A percentile compares a stretch with the other conserved stretches of the same genome.
Conservation (phyloP, 1,284 basidiomycete species). For the Trichosporon coremiiforme region DNA sequence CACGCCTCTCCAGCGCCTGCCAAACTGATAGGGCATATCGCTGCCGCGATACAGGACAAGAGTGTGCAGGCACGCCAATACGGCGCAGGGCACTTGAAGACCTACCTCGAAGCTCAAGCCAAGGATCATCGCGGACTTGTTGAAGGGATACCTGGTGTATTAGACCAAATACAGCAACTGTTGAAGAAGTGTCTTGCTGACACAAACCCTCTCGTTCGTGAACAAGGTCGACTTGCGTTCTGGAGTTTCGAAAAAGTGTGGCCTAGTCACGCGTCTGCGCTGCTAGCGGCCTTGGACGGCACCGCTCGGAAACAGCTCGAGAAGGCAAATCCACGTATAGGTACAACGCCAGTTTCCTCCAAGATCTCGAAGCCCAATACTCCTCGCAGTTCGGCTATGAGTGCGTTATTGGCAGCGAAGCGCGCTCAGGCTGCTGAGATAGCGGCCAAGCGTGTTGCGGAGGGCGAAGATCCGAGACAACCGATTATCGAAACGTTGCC, state of each 20-base stretch:
- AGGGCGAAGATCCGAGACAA: background rate
- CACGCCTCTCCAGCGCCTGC: conserved; percentile 72
- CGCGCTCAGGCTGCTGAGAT: conserved; percentile 46
- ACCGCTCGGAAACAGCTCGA: conserved; percentile 79
- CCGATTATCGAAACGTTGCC: background rate
- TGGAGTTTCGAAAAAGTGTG: conserved; percentile 80
- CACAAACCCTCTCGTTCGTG: conserved; percentile 75
- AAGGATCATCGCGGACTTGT: conserved; percentile 65
- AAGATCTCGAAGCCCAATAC: conserved; percentile 81
- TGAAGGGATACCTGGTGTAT: conserved; percentile 63
- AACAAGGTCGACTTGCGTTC: conserved; percentile 71
- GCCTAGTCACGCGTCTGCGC: conserved; percentile 66
- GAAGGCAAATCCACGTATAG: conserved; percentile 67
- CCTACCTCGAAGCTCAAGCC: conserved; percentile 71
- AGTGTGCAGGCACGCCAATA: conserved; percentile 75
- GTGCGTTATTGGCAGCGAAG: conserved; percentile 47
- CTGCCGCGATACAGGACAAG: conserved; percentile 77
- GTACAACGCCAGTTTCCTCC: conserved; percentile 71
- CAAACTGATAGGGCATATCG: conserved; percentile 70
- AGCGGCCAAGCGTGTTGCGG: conserved; percentile 28
- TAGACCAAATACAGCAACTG: conserved; percentile 71
- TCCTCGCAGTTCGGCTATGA: conserved; percentile 55
- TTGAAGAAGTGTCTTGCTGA: conserved; percentile 75
- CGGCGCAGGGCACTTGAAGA: conserved; percentile 67
- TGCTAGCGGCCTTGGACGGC: conserved; percentile 72